phyloP scores from a whole-genome alignment of 2,329 filamentous ascomycete species.

The Fusarium protoensiforme region DNA sequence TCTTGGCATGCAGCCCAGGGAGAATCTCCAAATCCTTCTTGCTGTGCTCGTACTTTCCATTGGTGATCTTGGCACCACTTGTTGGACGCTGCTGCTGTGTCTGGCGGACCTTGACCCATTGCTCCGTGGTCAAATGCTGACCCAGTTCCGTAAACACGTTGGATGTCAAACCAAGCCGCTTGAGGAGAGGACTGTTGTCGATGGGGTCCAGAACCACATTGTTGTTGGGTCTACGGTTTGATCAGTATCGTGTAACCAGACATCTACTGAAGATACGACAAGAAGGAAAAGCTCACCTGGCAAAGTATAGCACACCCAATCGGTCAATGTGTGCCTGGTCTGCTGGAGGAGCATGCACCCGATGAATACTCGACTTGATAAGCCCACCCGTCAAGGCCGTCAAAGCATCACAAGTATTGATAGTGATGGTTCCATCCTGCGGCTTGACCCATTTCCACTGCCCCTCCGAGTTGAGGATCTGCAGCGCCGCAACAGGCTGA shows the following conservation, averaged over 20 bases:
- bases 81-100: background rate
- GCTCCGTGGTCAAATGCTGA: background rate
- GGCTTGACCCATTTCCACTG: slow-evolving; percentile 62
- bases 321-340: slow-evolving; percentile 9
- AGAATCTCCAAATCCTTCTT: background rate
- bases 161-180: background rate
- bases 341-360: slow-evolving; percentile 32
- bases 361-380: slow-evolving; percentile 54
- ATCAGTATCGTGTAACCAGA: background rate
- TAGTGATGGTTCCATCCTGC: slow-evolving; percentile 59
- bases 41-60: background rate
- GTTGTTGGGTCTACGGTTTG: background rate
- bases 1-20: background rate
- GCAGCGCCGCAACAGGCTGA: slow-evolving; percentile 66
- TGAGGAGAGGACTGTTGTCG: background rate
- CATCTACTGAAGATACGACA: background rate
- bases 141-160: background rate
- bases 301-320: slow-evolving; percentile 3
- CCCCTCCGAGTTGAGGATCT: slow-evolving; percentile 58
- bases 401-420: slow-evolving; percentile 61
- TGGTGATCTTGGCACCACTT: background rate
- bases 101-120: background rate
- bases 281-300: background rate
- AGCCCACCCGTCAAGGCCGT: slow-evolving; percentile 60
- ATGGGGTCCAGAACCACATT: background rate